Percentiles rank a stretch among this genome's conserved stretches.
Conservation (phyloP, 176 grass and related monocot genomes). For the Oryza longistaminata region DNA sequence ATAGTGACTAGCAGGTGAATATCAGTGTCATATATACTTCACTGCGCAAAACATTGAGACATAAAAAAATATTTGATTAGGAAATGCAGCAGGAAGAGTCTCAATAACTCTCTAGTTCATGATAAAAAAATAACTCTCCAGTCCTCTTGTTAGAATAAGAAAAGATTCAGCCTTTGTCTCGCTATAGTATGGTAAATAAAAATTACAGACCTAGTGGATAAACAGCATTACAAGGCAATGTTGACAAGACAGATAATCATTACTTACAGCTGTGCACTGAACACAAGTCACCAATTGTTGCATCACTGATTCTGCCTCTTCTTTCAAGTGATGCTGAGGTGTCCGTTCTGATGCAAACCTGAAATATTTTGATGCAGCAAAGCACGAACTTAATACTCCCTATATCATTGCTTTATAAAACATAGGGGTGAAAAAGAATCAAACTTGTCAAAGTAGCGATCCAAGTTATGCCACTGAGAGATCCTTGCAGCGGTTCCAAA, state of each 20-base stretch:
- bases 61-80: not conserved
- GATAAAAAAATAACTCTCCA: not conserved
- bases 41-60: not conserved
- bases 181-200: conserved; percentile 6
- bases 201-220: conserved; percentile 23
- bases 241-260: conserved; percentile 25
- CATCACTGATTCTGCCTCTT: conserved; percentile 83
- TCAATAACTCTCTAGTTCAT: not conserved
- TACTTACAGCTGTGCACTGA: conserved; percentile 92
- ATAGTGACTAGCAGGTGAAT: conserved; percentile 12
- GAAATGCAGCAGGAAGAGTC: not conserved
- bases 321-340: conserved; percentile 70
- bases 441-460: conserved; percentile 96
- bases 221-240: not conserved
- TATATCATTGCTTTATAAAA: conserved; percentile 31
- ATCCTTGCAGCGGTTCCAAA: conserved; percentile 99
- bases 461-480: conserved; percentile 98
- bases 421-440: conserved; percentile 30
- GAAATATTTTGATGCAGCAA: conserved; percentile 29
- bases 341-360: conserved; percentile 79
- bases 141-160: conserved; percentile 9
- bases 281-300: conserved; percentile 74
- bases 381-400: not conserved
- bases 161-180: conserved; percentile 5
- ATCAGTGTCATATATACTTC: conserved; percentile 16